Evolutionary conservation across 306 rosid species (phyloP).

Genomic region (Castanea sativa): DNA sequence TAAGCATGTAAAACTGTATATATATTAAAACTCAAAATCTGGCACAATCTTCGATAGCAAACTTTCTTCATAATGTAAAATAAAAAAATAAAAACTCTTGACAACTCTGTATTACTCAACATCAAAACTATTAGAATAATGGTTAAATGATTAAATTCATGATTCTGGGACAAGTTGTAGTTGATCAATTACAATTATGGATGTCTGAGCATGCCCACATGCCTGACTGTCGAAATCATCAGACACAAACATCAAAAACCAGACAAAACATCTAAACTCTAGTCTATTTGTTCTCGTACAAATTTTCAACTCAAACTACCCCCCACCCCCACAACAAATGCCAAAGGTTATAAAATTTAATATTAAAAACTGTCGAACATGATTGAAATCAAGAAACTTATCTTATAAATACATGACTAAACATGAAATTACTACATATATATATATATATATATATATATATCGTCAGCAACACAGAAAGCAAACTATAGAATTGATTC

Average conservation of each 20-base stretch:
- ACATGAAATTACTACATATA: neutral
- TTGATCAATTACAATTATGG: no score
- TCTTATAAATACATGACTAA: neutral
- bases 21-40: neutral
- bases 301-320: no score
- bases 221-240: no score
- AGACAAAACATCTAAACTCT: no score
- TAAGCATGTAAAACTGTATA: neutral
- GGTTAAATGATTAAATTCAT: no score
- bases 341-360: neutral
- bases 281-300: no score
- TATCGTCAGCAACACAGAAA: neutral
- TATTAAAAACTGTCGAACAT: neutral
- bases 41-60: neutral
- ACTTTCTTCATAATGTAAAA: neutral
- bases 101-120: neutral
- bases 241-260: no score
- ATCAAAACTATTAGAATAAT: no score
- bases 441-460: no score
- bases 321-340: no score
- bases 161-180: no score
- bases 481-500: neutral
- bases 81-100: neutral
- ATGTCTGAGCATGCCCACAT: no score
- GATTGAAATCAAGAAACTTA: neutral